phyloP scores from a whole-genome alignment of 208 protist species.

The Trypanosoma brucei region DNA sequence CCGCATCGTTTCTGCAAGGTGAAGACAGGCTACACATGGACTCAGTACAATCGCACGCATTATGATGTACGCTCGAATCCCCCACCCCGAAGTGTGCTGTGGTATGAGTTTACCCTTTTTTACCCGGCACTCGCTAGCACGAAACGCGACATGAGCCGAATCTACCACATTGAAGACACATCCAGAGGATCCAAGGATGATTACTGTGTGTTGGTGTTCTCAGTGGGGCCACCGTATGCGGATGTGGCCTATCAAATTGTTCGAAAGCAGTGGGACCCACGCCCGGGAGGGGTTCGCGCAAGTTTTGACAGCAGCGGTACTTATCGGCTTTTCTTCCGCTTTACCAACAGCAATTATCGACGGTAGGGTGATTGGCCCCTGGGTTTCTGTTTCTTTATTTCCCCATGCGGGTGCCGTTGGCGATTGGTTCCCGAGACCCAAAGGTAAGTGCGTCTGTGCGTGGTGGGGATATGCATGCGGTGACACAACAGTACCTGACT shows the following conservation, averaged over 20 bases:
- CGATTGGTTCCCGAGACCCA: too few species aligned
- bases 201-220: constrained; percentile 92
- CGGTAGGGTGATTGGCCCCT: constrained; percentile 24
- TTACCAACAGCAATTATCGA: constrained; percentile 85
- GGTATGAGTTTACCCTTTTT: constrained; percentile 99
- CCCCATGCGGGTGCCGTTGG: too few species aligned
- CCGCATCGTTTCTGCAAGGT: constrained; percentile 98
- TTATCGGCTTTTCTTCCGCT: constrained; percentile 83
- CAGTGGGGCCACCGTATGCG: constrained; percentile 96
- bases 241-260: constrained; percentile 98
- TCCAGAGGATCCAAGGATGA: constrained; percentile 68
- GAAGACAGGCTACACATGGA: constrained; percentile 97
- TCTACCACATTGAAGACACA: constrained; percentile 90
- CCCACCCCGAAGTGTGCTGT: constrained; percentile 97
- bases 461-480: too few species aligned
- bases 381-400: too few species aligned
- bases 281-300: constrained; percentile 92
- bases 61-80: constrained; percentile 98
- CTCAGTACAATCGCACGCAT: constrained; percentile 98
- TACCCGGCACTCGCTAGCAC: constrained; percentile 96
- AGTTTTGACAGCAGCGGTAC: constrained; percentile 90
- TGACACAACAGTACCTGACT: too few species aligned
- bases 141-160: constrained; percentile 85
- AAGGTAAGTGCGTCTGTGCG: too few species aligned
- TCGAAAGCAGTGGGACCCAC: constrained; percentile 94